Conservation (phyloP, 371 early-diverging fungal species). For the Mucor irregularis region DNA sequence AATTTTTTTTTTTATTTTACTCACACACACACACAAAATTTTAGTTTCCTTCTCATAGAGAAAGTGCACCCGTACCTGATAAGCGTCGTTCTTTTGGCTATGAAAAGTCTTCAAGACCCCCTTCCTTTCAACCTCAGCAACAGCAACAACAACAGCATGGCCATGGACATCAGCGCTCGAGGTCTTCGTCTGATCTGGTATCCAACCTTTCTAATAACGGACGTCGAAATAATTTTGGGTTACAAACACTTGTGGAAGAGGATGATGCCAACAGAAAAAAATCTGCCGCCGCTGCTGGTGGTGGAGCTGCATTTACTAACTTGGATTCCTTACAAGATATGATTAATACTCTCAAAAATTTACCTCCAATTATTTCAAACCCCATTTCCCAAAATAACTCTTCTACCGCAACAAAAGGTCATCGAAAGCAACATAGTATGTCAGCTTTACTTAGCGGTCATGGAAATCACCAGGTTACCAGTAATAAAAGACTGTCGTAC, state of each 20-base stretch:
- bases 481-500: conserved; percentile 28
- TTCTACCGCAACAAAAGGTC: conserved; percentile 36
- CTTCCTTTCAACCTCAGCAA: conserved; percentile 11
- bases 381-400: conserved; percentile 30
- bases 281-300: too few relatives aligned
- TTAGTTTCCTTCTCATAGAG: conserved; percentile 18
- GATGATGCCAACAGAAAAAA: conserved; percentile 16
- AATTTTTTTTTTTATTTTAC: not conserved
- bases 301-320: conserved; percentile 9
- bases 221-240: conserved; percentile 12
- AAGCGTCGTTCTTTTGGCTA: conserved; percentile 21
- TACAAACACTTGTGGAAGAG: conserved; percentile 26
- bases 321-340: conserved; percentile 55
- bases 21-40: not conserved
- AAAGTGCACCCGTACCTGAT: conserved; percentile 20
- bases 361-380: conserved; percentile 39
- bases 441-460: conserved; percentile 20
- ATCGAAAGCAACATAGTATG: conserved; percentile 49
- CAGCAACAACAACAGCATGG: too few relatives aligned
- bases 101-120: conserved; percentile 10
- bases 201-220: conserved; percentile 5
- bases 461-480: conserved; percentile 19
- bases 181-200: conserved; percentile 39
- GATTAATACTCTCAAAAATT: conserved; percentile 51
- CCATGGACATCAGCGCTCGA: conserved; percentile 44